Base-by-base conservation (phyloP, 768 basidiomycete species). In the Tricholomella constricta region DNA sequence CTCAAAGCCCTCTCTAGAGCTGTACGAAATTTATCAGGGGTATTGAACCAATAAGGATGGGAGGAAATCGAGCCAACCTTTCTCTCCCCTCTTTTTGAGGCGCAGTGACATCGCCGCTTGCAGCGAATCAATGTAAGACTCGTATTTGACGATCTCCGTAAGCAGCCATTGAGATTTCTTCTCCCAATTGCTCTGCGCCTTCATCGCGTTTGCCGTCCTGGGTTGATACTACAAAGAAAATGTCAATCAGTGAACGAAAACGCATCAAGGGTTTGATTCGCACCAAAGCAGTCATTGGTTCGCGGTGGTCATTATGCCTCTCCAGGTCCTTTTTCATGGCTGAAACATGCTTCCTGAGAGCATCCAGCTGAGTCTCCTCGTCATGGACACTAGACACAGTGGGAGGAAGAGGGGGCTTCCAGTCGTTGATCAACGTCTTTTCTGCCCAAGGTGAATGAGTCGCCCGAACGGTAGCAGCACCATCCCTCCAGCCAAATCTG, bases 131-230 rank as follows among this genome's bases (percentile, higher is more conserved):
- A 96, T 88, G 68, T 99, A 99, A 14, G 90, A 89, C 48, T 92
- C 86, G 69, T 98, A 98, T 69, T 98, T 98, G 65, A 94, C 91
- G 36, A 93, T 91, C 73, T 99, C 96, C 8, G 89, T 83, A 48
- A 94, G 78, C 42, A 98, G 74, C 67, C 91, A 91, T 63, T 91
- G 86, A 2, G 91, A 93, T 66, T 89, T 95, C 66, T 84, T 88
- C 72, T 91, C 90, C 93, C 94, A 98, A 65, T 99, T 99, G 55
- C 81, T 80, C 60, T 83, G 78, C 1, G 97, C 87, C 70, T 87
- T 98, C 59, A 76, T 62, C 1, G 81, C 79, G 65, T 89, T 94
- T 20, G 84, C 65, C 20, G 91, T 85, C 11, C 88, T 84, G 1
- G 89, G 80, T 52, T 86, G 77, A 66, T 93, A 99, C 94, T 97